Conservation (phyloP, 768 basidiomycete genomes). For the Termitomyces sp. region DNA sequence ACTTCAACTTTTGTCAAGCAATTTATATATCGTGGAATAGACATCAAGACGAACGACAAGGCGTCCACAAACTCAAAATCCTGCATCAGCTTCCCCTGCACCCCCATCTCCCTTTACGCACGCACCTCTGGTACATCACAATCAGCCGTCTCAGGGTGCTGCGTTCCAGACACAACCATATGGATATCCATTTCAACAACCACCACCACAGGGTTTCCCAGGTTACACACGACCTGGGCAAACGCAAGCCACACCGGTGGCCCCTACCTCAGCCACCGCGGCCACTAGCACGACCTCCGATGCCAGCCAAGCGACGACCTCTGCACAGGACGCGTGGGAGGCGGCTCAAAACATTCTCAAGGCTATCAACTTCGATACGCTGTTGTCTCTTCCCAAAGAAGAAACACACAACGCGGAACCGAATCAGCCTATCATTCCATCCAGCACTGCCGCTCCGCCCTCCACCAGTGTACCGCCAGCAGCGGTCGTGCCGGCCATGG, state of each 20-base stretch:
- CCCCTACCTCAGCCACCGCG: slow-evolving; percentile 6
- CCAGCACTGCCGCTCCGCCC: not conserved
- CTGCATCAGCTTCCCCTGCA: slow-evolving; percentile 21
- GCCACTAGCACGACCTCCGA: slow-evolving; percentile 10
- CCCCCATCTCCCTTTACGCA: slow-evolving; percentile 56
- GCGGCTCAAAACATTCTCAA: slow-evolving; percentile 74
- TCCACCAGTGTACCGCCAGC: not conserved
- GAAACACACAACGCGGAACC: slow-evolving; percentile 17
- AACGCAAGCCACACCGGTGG: slow-evolving; percentile 15
- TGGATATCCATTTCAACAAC: slow-evolving; percentile 10
- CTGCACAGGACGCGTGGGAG: slow-evolving; percentile 63
- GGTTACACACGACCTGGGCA: slow-evolving; percentile 18
- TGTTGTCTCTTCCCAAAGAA: slow-evolving; percentile 37
- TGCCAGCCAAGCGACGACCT: slow-evolving; percentile 22
- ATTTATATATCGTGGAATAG: slow-evolving; percentile 25
- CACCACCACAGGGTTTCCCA: slow-evolving; percentile 10
- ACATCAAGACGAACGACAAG: slow-evolving; percentile 75
- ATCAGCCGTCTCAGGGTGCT: slow-evolving; percentile 14
- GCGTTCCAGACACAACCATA: slow-evolving; percentile 7
- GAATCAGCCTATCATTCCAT: not conserved
- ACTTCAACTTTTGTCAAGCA: not conserved
- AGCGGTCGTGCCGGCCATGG: not conserved
- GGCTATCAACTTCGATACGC: slow-evolving; percentile 65
- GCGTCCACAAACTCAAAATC: slow-evolving; percentile 60
- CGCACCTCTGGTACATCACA: slow-evolving; percentile 38